These are phyloP conservation scores for Cyclotella cryptica DNA, from an alignment of 108 stramenopile species.

Conservation along the genomic window DNA sequence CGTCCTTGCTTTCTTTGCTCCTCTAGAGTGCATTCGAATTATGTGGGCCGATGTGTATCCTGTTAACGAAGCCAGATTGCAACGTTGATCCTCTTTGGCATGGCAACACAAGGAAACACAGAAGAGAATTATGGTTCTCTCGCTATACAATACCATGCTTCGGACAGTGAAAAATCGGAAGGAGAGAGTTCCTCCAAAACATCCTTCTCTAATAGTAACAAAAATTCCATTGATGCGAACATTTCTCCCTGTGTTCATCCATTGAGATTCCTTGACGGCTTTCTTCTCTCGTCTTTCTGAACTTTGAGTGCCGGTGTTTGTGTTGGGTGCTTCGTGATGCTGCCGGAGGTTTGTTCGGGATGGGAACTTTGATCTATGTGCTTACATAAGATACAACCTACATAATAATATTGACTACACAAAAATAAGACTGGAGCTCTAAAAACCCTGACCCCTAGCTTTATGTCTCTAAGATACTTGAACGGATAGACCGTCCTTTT, in stretches of 20 bases:
- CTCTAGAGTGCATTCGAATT: neutral
- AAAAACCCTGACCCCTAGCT: no score
- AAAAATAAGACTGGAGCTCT: no score
- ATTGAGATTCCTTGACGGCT: neutral
- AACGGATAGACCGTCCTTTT: no score
- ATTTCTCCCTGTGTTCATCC: neutral
- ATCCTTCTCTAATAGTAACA: neutral
- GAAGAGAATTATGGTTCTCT: no score
- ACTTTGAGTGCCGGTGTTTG: neutral
- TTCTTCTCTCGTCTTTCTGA: slow-evolving; percentile 4
- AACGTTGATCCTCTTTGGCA: no score
- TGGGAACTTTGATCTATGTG: no score
- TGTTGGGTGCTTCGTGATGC: neutral
- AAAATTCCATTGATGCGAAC: neutral
- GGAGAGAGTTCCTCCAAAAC: neutral
- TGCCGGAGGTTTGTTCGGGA: neutral
- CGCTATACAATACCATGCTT: no score
- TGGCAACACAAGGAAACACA: no score
- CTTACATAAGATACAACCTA: no score
- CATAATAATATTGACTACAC: no score
- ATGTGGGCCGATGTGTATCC: neutral
- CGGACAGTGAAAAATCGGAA: no score
- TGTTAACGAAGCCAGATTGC: neutral
- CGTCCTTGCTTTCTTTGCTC: neutral
- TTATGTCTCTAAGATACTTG: no score